Evolutionary conservation across 805 yeast species (phyloP), one percentile per base, ranked within the genome.

Genomic region (Myxozyma mucilagina): DNA sequence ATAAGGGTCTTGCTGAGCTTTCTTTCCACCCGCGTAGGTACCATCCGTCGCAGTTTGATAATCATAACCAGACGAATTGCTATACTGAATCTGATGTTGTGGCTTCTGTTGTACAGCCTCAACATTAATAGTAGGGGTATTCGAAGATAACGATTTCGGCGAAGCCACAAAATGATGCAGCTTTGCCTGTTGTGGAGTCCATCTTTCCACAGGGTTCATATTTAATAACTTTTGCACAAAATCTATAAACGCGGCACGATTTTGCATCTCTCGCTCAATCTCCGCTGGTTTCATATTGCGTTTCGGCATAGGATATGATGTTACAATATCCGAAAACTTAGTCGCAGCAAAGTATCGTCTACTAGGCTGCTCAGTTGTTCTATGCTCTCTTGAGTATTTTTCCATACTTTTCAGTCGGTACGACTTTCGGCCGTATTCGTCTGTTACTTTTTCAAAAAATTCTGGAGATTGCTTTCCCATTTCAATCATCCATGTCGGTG

Each of bases 401-500:
- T 77, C 79, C 38, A 82, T 72, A 68, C 79, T 79, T 75, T 76
- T 86, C 76, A 76, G 76, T 55, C 68, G 79, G 64, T 74, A 76
- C 29, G 68, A 64, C 53, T 72, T 73, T 31, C 70, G 66, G 16
- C 78, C 77, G 61, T 70, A 70, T 63, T 75, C 67, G 62, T 75
- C 73, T 69, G 71, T 63, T 34, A 66, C 74, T 64, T 82, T 82
- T 59, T 82, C 82, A 75, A 88, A 80, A 68, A 87, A 94, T 67
- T 86, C 84, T 49, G 79, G 75, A 0, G 96, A 80, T 73, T 87
- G 90, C 67, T 90, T 87, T 32, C 98, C 99, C 85, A 89, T 90
- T 65, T 93, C 97, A 66, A 93, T 80, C 99, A 94, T 94, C 90
- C 97, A 96, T 29, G 87, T 77, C 10, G 97, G 97, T 29, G 99